These are phyloP conservation scores for Rhodotorula sphaerocarpa DNA, from an alignment of 768 basidiomycete species.

Conservation along the genomic window DNA sequence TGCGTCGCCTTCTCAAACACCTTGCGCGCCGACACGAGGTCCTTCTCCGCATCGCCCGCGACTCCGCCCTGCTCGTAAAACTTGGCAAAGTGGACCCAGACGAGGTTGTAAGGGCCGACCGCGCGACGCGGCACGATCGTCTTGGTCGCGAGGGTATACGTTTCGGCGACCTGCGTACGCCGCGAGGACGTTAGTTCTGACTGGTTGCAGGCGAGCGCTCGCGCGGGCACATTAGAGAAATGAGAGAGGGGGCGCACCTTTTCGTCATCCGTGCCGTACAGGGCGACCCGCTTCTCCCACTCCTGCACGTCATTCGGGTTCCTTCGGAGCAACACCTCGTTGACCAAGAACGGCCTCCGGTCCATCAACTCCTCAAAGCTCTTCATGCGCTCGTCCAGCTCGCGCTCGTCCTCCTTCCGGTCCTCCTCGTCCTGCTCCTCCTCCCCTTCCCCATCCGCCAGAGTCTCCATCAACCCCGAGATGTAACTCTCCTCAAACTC, in stretches of 20 bases:
- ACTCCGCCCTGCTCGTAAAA: conserved; percentile 95
- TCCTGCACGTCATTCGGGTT: conserved; percentile 98
- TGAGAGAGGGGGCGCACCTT: conserved; percentile 52
- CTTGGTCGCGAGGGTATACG: conserved; percentile 79
- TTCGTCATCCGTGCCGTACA: conserved; percentile 79
- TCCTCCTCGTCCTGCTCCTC: conserved; percentile 67
- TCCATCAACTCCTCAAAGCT: conserved; percentile 92
- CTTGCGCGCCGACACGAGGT: conserved; percentile 78
- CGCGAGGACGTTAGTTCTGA: neutral
- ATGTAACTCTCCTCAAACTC: conserved; percentile 88
- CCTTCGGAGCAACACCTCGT: conserved; percentile 82
- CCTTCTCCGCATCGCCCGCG: conserved; percentile 63
- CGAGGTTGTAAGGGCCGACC: conserved; percentile 75
- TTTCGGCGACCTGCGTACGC: conserved; percentile 66
- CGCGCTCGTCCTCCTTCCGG: conserved; percentile 59
- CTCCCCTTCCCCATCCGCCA: conserved; percentile 58
- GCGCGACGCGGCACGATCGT: conserved; percentile 82
- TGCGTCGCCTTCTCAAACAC: conserved; percentile 87
- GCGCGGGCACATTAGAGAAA: too few species aligned
- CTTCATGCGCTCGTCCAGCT: conserved; percentile 80
- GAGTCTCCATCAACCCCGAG: conserved; percentile 73
- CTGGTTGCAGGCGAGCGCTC: neutral
- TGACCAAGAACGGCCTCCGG: conserved; percentile 86
- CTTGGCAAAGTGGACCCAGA: conserved; percentile 91
- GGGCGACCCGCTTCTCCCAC: conserved; percentile 94